Base-by-base conservation (phyloP, 2,329 filamentous ascomycete species). In the Colletotrichum sp. region DNA sequence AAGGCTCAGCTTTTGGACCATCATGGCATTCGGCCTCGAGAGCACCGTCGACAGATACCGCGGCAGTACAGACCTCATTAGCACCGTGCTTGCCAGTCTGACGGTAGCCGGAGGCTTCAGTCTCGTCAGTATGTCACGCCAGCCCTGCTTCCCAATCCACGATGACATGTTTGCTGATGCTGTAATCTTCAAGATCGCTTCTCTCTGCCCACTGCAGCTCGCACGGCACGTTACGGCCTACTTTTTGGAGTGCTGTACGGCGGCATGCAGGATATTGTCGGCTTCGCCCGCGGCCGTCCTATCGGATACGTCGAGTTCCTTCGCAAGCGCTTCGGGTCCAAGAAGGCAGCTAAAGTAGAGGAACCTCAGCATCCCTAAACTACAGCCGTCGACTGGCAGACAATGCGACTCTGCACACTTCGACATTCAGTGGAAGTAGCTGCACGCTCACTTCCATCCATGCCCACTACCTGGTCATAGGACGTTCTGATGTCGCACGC, bases 91-190 rank as follows among this genome's bases (percentile, higher is more conserved):
- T 74, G 96, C 97, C 30, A 96, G 95, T 63, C 87, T 98, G 83
- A 94, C 94, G 0, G 93, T 97, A 44, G 95, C 96, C 1, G 96
- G 96, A 3, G 89, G 93, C 10, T 98, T 98, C 88, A 98, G 96
- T 83, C 87, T 96, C 75, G 94, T 95, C 91, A 95, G 95, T 96
- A 89, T 83, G 93, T 88, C 64, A 60, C 24, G 15, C 30, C 16
- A 12, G 21, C 10, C 8, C 36, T 3, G 5, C 15, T 10, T 9
- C 7, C 55, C 30, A 18, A 18, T 0, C 26, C 52, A 24, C 2
- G 12, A 10, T 32, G 21, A 3, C n/a, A 34, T 18, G 9, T 39
- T 21, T 71, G 49, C 74, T 76, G 26, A 77, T 68, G 28, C 28
- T 36, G 55, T 32, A 13, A 6, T 44, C 13, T 69, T 30, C n/a